Base-by-base conservation (phyloP, 1,284 basidiomycete genomes). In the Ceratobasidium sp. region DNA sequence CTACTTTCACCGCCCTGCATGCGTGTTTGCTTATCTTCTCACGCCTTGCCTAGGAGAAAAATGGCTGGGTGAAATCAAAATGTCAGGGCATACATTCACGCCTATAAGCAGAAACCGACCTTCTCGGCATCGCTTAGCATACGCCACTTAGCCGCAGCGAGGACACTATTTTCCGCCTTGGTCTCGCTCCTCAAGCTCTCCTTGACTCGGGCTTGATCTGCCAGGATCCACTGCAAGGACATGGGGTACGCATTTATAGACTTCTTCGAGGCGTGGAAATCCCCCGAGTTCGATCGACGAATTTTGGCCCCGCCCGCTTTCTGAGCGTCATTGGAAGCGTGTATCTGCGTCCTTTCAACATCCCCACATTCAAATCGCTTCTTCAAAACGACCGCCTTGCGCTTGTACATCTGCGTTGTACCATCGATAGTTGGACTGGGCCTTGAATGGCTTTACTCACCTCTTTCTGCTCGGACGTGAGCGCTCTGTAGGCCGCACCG, bases 141-240 rank as follows among this genome's bases (percentile, higher is more conserved):
- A 80, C 96, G 90, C 96, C 96, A 98, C 84, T 93, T 93, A 79
- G 93, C 92, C 65, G 96, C 96, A 70, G 96, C 96, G 70, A 98
- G 88, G 3, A 97, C 95, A 85, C 95, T 96, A 87, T 98, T 96
- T 85, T 94, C 94, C 52, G 97, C 97, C 86, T 97, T 96, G 61
- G 91, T 93, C 86, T 97, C 96, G 71, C 94, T 93, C n/a, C 93
- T 94, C 86, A 97, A 97, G 20, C 98, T 92, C 28, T 93, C 92
- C 80, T 85, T 88, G 23, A 95, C 92, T 46, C 96, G 86, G 56
- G 33, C 33, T 33, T 33, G 33, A 33, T 33, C 33, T 33, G 33
- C 33, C 33, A 33, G 33, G 33, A 33, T 33, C 33, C 33, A 33
- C 33, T 33, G 33, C 33, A 33, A 33, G 33, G 33, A 33, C 33